Evolutionary conservation across 1,284 basidiomycete genomes (phyloP).

Genomic region (Microstroma glucosiphilum): DNA sequence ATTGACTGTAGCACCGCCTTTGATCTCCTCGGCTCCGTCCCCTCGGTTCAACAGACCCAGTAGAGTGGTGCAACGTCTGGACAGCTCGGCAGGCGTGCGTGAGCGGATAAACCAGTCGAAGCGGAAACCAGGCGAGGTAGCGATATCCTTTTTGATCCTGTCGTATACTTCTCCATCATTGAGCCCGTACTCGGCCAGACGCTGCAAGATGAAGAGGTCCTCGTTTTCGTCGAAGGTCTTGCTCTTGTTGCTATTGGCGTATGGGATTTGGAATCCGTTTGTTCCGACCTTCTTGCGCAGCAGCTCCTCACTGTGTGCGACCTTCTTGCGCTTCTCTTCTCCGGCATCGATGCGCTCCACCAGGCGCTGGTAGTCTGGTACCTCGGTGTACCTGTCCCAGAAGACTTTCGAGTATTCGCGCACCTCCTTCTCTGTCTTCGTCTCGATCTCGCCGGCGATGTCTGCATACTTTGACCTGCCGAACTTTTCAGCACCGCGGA

Average conservation of each 20-base stretch:
- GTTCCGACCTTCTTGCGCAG: constrained; percentile 28
- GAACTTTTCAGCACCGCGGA: constrained; percentile 74
- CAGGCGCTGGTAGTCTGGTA: constrained; percentile 53
- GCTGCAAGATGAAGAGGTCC: constrained; percentile 87
- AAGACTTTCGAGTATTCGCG: constrained; percentile 77
- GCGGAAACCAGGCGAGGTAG: constrained; percentile 84
- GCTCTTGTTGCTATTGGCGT: constrained; percentile 53
- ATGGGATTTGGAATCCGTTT: constrained; percentile 1
- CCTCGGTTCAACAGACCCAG: constrained; percentile 49
- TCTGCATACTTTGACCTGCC: constrained; percentile 74
- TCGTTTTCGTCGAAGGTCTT: constrained; percentile 96
- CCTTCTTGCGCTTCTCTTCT: constrained; percentile 39
- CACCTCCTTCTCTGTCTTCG: constrained; percentile 74
- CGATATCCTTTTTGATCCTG: constrained; percentile 89
- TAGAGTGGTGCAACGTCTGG: constrained; percentile 80
- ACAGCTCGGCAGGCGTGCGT: constrained; percentile 81
- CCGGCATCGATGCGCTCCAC: constrained; percentile 46
- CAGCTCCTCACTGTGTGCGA: constrained; percentile 35
- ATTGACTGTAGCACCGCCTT: not conserved
- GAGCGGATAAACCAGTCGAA: constrained; percentile 99
- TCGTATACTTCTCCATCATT: constrained; percentile 88
- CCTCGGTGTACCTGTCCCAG: constrained; percentile 79
- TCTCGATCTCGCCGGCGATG: constrained; percentile 70
- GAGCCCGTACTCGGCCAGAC: constrained; percentile 86
- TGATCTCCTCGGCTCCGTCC: not conserved